Evolutionary conservation across 495 filamentous ascomycete species (phyloP).

Genomic region (Tuber magnatum): DNA sequence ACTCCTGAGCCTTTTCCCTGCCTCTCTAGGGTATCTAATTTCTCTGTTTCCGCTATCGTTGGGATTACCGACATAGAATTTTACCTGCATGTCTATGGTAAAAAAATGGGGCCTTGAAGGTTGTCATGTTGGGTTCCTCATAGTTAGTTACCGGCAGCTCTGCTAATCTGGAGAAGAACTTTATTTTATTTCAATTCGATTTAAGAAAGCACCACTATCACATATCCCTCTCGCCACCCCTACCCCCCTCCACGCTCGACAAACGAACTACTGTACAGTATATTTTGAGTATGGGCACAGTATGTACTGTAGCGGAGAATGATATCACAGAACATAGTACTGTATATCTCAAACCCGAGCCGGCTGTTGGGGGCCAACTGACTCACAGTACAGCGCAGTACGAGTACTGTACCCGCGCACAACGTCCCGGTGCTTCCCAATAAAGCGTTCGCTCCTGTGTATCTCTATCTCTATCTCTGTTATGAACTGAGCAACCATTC

Average conservation of each 20-base stretch:
- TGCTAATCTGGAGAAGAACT: not conserved
- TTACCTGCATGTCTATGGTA: not conserved
- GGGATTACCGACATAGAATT: not conserved
- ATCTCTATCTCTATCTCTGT: too few species aligned
- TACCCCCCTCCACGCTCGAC: not conserved
- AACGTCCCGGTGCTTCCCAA: too few species aligned
- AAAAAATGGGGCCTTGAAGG: not conserved
- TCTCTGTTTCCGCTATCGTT: not conserved
- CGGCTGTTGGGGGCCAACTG: too few species aligned
- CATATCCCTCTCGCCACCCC: not conserved
- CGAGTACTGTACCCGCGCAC: too few species aligned
- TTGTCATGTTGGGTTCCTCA: not conserved
- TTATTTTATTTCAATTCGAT: not conserved
- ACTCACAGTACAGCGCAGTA: too few species aligned
- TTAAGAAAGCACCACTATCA: not conserved
- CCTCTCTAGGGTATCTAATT: not conserved
- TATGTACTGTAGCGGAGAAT: not conserved
- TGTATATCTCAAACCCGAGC: too few species aligned
- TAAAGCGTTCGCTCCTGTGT: too few species aligned
- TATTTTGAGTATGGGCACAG: not conserved
- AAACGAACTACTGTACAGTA: not conserved
- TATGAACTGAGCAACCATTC: too few species aligned
- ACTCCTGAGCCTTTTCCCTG: not conserved
- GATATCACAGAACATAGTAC: too few species aligned
- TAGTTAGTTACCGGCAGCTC: not conserved